phyloP scores from a whole-genome alignment of 805 yeast genomes.

The Saccharomycopsis sp. region DNA sequence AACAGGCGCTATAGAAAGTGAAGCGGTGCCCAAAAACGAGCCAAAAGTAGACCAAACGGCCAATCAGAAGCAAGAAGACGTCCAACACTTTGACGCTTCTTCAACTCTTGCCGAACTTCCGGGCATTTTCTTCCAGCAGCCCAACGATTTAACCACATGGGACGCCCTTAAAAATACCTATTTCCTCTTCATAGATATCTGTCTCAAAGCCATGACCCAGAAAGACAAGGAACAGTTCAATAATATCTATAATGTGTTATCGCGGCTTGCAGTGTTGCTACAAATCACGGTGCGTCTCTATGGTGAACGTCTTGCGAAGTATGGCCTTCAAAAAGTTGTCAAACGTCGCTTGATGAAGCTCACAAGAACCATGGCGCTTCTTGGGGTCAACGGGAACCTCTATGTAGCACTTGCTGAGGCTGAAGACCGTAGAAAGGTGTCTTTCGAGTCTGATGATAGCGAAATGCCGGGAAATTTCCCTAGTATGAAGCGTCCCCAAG shows the following conservation, averaged over 20 bases:
- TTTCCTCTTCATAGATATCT: conserved; percentile 39
- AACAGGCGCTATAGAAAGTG: too few relatives aligned
- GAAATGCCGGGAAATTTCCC: too few relatives aligned
- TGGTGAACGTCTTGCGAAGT: conserved; percentile 42
- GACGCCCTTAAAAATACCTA: conserved; percentile 44
- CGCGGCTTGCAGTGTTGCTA: conserved; percentile 46
- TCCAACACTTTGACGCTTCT: not conserved
- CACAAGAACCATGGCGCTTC: conserved; percentile 50
- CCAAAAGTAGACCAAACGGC: not conserved
- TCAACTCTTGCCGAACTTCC: conserved; percentile 24
- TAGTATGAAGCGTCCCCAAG: too few relatives aligned
- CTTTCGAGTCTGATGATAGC: not conserved
- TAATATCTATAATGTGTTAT: conserved; percentile 46
- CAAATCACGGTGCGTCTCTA: conserved; percentile 50
- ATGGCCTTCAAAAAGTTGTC: conserved; percentile 41
- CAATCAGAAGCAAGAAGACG: not conserved
- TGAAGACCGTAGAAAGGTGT: not conserved
- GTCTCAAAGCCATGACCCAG: conserved; percentile 45
- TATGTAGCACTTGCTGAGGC: conserved; percentile 37
- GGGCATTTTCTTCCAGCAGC: conserved; percentile 50
- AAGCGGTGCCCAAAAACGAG: not conserved
- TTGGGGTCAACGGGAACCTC: conserved; percentile 59
- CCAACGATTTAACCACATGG: conserved; percentile 58
- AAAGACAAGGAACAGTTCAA: conserved; percentile 46
- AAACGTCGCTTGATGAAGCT: conserved; percentile 46